Evolutionary conservation across 768 basidiomycete species (phyloP).

Genomic region (Myochromella boudieri): DNA sequence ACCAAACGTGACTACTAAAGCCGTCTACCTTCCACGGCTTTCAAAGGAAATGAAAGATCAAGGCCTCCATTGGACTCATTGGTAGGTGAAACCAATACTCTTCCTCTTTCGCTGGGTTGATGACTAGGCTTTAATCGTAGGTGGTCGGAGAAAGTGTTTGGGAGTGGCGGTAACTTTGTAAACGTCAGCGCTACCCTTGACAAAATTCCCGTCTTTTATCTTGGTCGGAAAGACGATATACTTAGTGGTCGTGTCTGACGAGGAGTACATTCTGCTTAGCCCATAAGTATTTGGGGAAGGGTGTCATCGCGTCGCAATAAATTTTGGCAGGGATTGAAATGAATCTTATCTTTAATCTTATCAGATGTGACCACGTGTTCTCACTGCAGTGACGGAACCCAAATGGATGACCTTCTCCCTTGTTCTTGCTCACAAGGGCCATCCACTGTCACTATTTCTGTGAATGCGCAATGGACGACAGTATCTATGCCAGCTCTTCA

Average conservation of each 20-base stretch:
- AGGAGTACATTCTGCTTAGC: too few relatives aligned
- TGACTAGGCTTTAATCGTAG: conserved; percentile 12
- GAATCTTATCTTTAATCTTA: neutral
- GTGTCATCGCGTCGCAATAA: too few relatives aligned
- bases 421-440: neutral
- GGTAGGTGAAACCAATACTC: conserved; percentile 21
- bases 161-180: conserved; percentile 25
- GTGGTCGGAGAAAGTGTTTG: conserved; percentile 33
- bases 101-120: neutral
- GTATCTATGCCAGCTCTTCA: conserved; percentile 36
- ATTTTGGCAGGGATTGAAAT: too few relatives aligned
- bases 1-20: conserved; percentile 23
- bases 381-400: neutral
- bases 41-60: conserved; percentile 10
- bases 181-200: conserved; percentile 29
- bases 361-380: neutral
- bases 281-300: too few relatives aligned
- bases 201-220: conserved; percentile 34
- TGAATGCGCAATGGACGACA: conserved; percentile 26
- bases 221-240: conserved; percentile 29
- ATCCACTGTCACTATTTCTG: neutral
- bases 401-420: neutral
- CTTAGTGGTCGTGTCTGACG: conserved; percentile 22
- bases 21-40: conserved; percentile 29
- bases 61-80: conserved; percentile 30